Evolutionary conservation across 129 eudicot species (phyloP), one percentile per base, ranked within the genome.

Genomic region (Gnaphalium uliginosum): DNA sequence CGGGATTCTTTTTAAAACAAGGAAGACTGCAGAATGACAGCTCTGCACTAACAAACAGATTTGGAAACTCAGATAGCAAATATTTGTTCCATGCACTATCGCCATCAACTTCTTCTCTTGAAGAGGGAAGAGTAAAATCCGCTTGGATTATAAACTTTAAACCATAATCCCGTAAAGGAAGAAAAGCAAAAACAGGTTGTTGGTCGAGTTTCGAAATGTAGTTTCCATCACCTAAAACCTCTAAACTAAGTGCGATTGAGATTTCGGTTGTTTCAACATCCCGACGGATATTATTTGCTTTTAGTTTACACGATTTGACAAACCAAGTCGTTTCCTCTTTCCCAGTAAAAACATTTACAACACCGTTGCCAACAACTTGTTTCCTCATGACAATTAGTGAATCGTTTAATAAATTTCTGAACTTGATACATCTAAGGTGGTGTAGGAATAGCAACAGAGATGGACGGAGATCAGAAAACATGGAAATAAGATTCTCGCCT

Each of bases 91-190:
- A 90, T 8, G 88, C 85, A 71, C 90, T 90, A 81, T 87, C 79
- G 15, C 87, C 96, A 71, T 90, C 92, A 71, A 90, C 96, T 77
- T 85, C 96, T 68, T 90, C 96, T 72, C 96, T 81, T 66, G 96
- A 90, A 13, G 96, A 90, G 60, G 96, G 96, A 76, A 90, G 85
- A 51, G 83, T 80, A 81, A 90, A 90, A 81, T 90, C 96, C 25
- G 90, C 96, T 87, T 90, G 96, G 33, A 90, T 83, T 24, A 90
- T 90, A 72, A 90, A 90, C 68, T 87, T 90, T 13, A 90, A 76
- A 50, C 96, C 96, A 71, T 90, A 90, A 29, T 85, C 83, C 59
- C 96, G 81, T 41, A 90, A 71, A 29, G 96, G 96, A 73, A 90
- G 96, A 87, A 87, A 90, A 4, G 96, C 89, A 81, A 90, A 90